Evolutionary conservation across 192 early-diverging fungal genomes (phyloP), one percentile per base, ranked within the genome.

Genomic region (Backusella tuberculispora): DNA sequence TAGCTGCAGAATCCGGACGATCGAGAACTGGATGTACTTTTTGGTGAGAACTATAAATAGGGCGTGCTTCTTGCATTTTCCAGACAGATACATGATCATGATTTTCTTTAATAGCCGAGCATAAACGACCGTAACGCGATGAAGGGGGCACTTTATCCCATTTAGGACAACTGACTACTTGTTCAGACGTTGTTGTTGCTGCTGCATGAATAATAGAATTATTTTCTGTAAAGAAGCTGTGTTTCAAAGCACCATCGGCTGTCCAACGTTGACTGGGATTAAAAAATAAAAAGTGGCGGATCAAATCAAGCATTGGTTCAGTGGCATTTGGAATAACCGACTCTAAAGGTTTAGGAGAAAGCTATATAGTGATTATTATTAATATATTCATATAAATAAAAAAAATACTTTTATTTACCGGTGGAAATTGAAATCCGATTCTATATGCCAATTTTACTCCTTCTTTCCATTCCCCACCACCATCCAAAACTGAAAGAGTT

Each of bases 241-340:
- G 83, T 44, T 79, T 74, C 68, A 98, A 74, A 0, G 91, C 87
- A n/a, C 94, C 90, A 15, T 83, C 78, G 0, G 96, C 95, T 1
- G 93, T 93, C 6, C 91, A 88, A 43, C 96, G 83, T 41, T 84
- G 78, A 34, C 83, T 85, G 26, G 96, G 96, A 70, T 97, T 94
- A 65, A 95, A 95, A 43, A 86, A 86, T 17, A 98, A 78, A 69
- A 94, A 81, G 40, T 91, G 90, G 10, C 86, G 88, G 3, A 98
- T 83, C 13, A 98, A 50, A 40, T 87, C 85, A 14, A 91, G 70
- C 42, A 90, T 29, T 17, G 4, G 41, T 29, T 19, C 42, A 1
- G 68, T 46, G n/a, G 68, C 68, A 29, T 34, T 44, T 46, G 68
- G 68, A 21, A 70, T 17, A 17, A 45, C 68, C 0, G 68, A 44